phyloP scores from a whole-genome alignment of 768 basidiomycete species.

The Boletus reticulatus region DNA sequence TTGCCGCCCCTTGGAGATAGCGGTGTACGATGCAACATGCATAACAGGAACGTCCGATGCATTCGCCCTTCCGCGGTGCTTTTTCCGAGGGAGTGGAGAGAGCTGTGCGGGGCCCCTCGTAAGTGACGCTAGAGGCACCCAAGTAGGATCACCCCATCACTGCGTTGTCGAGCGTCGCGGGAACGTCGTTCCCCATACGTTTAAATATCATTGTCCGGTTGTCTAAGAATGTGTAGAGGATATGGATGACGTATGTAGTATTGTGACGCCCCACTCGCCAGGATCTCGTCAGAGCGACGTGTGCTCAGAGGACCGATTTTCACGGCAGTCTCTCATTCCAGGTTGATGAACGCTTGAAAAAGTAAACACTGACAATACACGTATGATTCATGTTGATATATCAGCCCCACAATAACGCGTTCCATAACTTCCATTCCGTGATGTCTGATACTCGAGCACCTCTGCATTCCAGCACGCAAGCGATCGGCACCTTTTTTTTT shows the following conservation, averaged over 20 bases:
- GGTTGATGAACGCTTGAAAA: not conserved
- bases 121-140: not conserved
- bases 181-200: not conserved
- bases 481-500: not conserved
- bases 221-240: not conserved
- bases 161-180: not conserved
- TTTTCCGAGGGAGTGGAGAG: not conserved
- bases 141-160: no score
- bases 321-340: not conserved
- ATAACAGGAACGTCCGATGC: constrained; percentile 1
- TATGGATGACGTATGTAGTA: no score
- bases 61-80: constrained; percentile 5
- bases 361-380: not conserved
- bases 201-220: not conserved
- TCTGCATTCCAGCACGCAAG: not conserved
- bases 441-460: not conserved
- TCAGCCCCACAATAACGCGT: not conserved
- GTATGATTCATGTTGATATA: no score
- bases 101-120: no score
- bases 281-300: not conserved
- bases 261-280: not conserved
- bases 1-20: constrained; percentile 1
- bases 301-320: not conserved
- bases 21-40: not conserved
- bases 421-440: constrained; percentile 7